Evolutionary conservation across 352 stramenopile genomes (phyloP).

Genomic region (Globisporangium carolinianum): DNA sequence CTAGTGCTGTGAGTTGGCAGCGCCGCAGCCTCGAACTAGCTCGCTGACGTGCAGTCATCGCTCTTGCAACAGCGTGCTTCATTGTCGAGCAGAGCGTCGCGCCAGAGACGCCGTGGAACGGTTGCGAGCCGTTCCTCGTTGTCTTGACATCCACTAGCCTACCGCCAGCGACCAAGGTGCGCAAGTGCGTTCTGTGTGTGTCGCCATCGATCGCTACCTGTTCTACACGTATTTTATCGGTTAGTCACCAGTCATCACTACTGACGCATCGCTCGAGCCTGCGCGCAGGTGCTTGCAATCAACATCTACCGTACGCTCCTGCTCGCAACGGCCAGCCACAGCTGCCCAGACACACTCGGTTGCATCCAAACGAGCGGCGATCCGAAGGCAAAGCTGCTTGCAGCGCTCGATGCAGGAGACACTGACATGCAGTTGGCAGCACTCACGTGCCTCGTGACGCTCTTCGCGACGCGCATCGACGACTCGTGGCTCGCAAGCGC

Average conservation of each 20-base stretch:
- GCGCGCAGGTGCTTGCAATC: slow-evolving; percentile 16
- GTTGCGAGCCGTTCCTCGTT: slow-evolving; percentile 28
- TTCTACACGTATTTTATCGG: too few species aligned
- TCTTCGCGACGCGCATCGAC: slow-evolving; percentile 8
- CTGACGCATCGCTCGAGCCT: background rate
- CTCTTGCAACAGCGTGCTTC: slow-evolving; percentile 23
- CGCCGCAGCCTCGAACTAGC: background rate
- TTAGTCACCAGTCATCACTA: too few species aligned
- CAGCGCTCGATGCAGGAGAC: slow-evolving; percentile 18
- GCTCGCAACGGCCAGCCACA: background rate
- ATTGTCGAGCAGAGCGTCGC: slow-evolving; percentile 27
- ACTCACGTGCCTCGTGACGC: slow-evolving; percentile 28
- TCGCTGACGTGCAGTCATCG: background rate
- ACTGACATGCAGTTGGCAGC: slow-evolving; percentile 24
- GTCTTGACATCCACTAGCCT: background rate
- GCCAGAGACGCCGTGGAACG: slow-evolving; percentile 32
- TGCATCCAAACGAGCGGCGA: slow-evolving; percentile 26
- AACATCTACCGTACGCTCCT: slow-evolving; percentile 19
- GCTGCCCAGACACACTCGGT: slow-evolving; percentile 7
- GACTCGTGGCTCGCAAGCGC: slow-evolving; percentile 22
- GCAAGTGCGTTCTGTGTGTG: background rate
- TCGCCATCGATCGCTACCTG: too few species aligned
- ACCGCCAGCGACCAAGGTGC: slow-evolving; percentile 7
- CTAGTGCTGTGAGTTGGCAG: background rate
- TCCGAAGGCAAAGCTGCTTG: slow-evolving; percentile 24